Percentiles rank a stretch among this genome's conserved stretches.
Evolutionary conservation across 1,139 yeast species (phyloP).

Genomic region (Blastobotrys malaysiensis): DNA sequence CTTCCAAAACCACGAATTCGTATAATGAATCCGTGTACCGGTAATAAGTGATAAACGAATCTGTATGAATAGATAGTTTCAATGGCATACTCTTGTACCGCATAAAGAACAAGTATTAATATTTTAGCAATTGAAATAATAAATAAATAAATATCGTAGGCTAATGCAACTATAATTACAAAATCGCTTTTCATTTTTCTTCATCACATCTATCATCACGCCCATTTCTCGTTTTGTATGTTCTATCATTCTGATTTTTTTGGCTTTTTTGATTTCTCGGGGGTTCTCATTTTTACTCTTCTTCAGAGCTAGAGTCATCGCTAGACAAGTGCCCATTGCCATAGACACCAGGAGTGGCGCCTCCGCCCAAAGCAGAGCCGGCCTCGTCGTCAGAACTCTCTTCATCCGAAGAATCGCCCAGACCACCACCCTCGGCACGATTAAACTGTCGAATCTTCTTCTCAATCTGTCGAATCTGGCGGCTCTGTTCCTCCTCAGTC

Average conservation of each 20-base stretch:
- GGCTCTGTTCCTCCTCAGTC: conserved; percentile 64
- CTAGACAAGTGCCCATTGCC: conserved; percentile 19
- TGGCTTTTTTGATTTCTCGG: too few relatives aligned
- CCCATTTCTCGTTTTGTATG: neutral
- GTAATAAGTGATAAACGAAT: too few relatives aligned
- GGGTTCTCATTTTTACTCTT: conserved; percentile 15
- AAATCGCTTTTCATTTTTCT: neutral
- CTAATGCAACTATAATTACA: neutral
- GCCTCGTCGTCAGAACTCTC: conserved; percentile 5
- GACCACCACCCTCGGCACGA: neutral
- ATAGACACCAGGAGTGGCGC: conserved; percentile 8
- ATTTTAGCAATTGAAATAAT: neutral
- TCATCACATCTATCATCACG: neutral
- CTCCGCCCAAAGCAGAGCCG: conserved; percentile 11
- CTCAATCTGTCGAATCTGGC: conserved; percentile 79
- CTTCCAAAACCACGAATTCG: too few relatives aligned
- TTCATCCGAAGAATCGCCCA: conserved; percentile 8
- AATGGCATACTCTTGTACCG: too few relatives aligned
- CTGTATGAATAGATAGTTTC: too few relatives aligned
- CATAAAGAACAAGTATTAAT: too few relatives aligned
- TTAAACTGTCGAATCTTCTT: conserved; percentile 78
- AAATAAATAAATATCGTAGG: neutral
- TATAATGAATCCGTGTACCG: too few relatives aligned
- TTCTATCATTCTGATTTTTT: neutral
- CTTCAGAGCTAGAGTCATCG: conserved; percentile 19